Percentiles rank a stretch among this genome's conserved stretches.
These are phyloP conservation scores for Yamadazyma membranifaciens DNA, from an alignment of 1,139 yeast genomes.

Conservation along the genomic window DNA sequence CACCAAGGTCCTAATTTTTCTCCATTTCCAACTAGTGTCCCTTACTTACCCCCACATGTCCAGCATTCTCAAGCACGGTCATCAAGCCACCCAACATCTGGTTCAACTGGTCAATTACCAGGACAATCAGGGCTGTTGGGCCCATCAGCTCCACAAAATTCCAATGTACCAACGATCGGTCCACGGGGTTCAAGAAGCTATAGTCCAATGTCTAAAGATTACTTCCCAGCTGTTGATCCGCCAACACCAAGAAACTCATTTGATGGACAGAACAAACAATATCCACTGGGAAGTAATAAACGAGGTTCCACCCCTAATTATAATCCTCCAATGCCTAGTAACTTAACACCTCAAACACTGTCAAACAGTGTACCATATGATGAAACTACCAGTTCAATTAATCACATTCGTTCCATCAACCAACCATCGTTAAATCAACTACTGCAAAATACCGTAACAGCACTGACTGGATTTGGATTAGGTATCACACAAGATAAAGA, in stretches of 20 bases:
- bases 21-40: constrained; percentile 3
- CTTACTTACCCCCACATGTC: background rate
- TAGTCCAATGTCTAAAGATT: constrained; percentile 15
- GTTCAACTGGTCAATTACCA: background rate
- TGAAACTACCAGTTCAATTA: background rate
- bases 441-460: background rate
- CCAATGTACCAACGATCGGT: background rate
- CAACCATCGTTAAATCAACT: background rate
- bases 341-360: constrained; percentile 2
- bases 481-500: background rate
- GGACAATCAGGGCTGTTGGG: background rate
- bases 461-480: background rate
- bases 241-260: constrained; percentile 15
- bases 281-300: background rate
- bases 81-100: background rate
- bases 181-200: constrained; percentile 13
- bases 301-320: background rate
- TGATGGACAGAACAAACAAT: constrained; percentile 6
- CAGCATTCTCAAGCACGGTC: background rate
- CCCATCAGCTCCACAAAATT: background rate
- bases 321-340: background rate
- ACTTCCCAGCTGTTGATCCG: constrained; percentile 19
- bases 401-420: too few species aligned
- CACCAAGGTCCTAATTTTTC: constrained; percentile 12
- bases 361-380: background rate